These are phyloP conservation scores for Monilinia fructigena DNA, from an alignment of 2,329 filamentous ascomycete species.

Conservation along the genomic window DNA sequence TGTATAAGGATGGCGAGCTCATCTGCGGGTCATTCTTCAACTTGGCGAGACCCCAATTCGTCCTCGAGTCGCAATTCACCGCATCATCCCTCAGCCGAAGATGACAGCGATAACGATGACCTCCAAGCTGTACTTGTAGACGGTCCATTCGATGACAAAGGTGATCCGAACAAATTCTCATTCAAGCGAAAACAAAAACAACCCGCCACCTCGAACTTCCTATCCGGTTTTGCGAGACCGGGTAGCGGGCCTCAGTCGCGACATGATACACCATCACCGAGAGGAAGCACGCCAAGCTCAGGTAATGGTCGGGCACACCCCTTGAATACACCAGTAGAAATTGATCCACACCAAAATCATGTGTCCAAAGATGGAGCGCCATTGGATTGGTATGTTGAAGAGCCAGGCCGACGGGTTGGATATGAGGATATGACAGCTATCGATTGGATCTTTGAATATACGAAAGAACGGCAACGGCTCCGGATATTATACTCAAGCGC, in stretches of 20 bases:
- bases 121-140: constrained; percentile 48
- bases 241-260: constrained; percentile 27
- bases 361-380: constrained; percentile 49
- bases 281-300: constrained; percentile 30
- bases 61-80: constrained; percentile 34
- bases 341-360: constrained; percentile 24
- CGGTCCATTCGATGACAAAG: constrained; percentile 51
- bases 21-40: constrained; percentile 33
- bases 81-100: constrained; percentile 32
- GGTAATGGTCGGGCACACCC: constrained; percentile 26
- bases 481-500: constrained; percentile 70
- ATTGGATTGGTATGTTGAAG: constrained; percentile 85
- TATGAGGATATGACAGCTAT: constrained; percentile 97
- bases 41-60: constrained; percentile 29
- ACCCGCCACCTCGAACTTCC: constrained; percentile 30
- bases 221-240: constrained; percentile 35
- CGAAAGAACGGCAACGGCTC: constrained; percentile 86
- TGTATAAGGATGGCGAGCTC: constrained; percentile 40
- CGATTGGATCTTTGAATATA: constrained; percentile 99
- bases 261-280: constrained; percentile 34
- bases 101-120: constrained; percentile 47
- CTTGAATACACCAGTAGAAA: constrained; percentile 27
- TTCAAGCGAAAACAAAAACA: constrained; percentile 68
- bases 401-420: constrained; percentile 82
- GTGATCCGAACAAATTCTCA: constrained; percentile 55